phyloP scores from a whole-genome alignment of 805 yeast species.

The Cyberlindnera bimundalis region DNA sequence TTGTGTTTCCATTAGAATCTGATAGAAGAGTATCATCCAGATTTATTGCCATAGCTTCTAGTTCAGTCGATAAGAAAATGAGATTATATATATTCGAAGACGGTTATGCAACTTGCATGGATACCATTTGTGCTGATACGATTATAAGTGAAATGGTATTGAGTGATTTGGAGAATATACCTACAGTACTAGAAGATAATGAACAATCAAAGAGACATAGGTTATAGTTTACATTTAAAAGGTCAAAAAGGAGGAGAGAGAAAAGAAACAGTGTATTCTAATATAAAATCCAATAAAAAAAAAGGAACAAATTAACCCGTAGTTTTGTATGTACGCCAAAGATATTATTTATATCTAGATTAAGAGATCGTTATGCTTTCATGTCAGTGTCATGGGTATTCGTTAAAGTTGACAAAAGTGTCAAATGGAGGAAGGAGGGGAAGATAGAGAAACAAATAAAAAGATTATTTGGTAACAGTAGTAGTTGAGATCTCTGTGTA shows the following conservation, averaged over 20 bases:
- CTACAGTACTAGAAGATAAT: constrained; percentile 3
- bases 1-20: constrained; percentile 4
- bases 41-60: constrained; percentile 12
- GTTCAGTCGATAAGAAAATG: constrained; percentile 15
- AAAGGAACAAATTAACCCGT: too few species aligned
- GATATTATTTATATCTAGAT: background rate
- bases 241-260: too few species aligned
- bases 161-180: constrained; percentile 6
- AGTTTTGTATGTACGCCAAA: background rate
- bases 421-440: background rate
- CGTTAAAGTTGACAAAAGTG: too few species aligned
- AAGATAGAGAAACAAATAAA: background rate
- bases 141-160: constrained; percentile 11
- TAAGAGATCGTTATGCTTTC: background rate
- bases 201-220: constrained; percentile 6
- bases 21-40: constrained; percentile 3
- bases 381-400: constrained; percentile 1
- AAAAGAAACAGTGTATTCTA: background rate
- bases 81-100: constrained; percentile 15
- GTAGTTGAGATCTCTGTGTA: constrained; percentile 14
- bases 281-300: background rate
- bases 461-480: background rate
- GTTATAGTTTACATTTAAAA: too few species aligned
- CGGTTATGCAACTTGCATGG: constrained; percentile 13
- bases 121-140: constrained; percentile 2